These are phyloP conservation scores for Melastoma candidum DNA, from an alignment of 441 rosid species.

Conservation along the genomic window DNA sequence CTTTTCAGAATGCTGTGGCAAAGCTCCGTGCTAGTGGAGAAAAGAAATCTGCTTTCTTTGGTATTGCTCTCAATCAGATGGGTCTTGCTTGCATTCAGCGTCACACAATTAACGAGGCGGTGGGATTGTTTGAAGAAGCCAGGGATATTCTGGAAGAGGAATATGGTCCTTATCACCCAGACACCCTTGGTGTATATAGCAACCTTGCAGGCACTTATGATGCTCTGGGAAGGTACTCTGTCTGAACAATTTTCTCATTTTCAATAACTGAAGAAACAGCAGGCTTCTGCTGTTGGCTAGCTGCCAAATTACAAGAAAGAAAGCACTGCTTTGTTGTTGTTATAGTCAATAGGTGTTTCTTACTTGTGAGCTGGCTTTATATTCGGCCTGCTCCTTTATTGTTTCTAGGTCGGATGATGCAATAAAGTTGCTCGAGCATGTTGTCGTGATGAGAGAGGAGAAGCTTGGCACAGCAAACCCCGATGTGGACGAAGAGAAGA, in stretches of 20 bases:
- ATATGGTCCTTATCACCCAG: slow-evolving; percentile 53
- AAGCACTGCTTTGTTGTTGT: too few species aligned
- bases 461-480: slow-evolving; percentile 91
- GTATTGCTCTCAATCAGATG: slow-evolving; percentile 71
- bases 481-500: slow-evolving; percentile 85
- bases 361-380: too few species aligned
- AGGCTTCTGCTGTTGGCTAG: too few species aligned
- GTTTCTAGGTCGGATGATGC: slow-evolving; percentile 71
- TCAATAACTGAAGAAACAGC: too few species aligned
- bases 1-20: slow-evolving; percentile 37
- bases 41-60: slow-evolving; percentile 59
- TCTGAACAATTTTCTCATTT: slow-evolving; percentile 11
- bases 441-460: slow-evolving; percentile 73
- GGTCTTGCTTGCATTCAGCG: slow-evolving; percentile 64
- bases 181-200: slow-evolving; percentile 60
- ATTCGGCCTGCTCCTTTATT: too few species aligned
- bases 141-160: slow-evolving; percentile 45
- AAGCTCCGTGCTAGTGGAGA: slow-evolving; percentile 51
- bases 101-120: slow-evolving; percentile 42
- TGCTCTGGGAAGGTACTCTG: slow-evolving; percentile 50
- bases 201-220: slow-evolving; percentile 70
- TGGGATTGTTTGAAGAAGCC: slow-evolving; percentile 57
- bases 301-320: too few species aligned
- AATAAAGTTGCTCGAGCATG: slow-evolving; percentile 56
- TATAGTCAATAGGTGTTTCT: too few species aligned